Base-by-base conservation (phyloP, 1,139 yeast genomes). In the Kodamaea fungicola region DNA sequence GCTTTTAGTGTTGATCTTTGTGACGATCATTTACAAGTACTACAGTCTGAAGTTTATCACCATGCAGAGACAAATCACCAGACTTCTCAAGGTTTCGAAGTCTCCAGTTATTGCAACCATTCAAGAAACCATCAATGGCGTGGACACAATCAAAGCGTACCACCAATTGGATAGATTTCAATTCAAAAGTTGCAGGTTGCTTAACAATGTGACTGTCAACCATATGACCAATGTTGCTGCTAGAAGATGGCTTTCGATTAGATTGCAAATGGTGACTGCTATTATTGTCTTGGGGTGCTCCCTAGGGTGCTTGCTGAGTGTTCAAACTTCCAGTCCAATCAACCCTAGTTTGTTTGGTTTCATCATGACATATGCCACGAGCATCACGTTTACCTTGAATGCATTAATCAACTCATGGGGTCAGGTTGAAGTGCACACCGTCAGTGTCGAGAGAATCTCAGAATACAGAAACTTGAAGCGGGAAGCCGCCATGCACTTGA, bases 191-290 rank as follows among this genome's bases (percentile, higher is more conserved):
- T 50, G 2, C 52, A 35, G 29, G 7, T 54, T 32, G 46, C 61
- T 25, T 55, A 62, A 38, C 19, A 35, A 38, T 24, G 33, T 45
- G 43, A 7, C 55, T 50, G 38, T 43, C 52, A 9, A 50, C 44
- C 27, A 53, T 52, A 24, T 54, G 43, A 44, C 57, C 10, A 55
- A 51, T 35, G 51, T 54, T 12, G 49, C 52, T 10, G 48, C 59
- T 38, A 62, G 60, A 38, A 59, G 72, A 41, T 67, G 73, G 73
- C 55, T 67, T 31, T 59, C 68, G 2, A 57, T 64, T 58, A 55
- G 72, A 43, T 57, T 67, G 37, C 69, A 63, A 42, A 51, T 55
- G 6, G 61, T 66, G 31, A 61, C 71, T 7, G 57, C 71, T 1
- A 27, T 60, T 19, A 55, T 67, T 28, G 57, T 65, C 5, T 61